Percentiles rank a stretch among this genome's conserved stretches.
These are phyloP conservation scores for Udeniomyces megalosporus DNA, from an alignment of 768 basidiomycete species.

Conservation along the genomic window DNA sequence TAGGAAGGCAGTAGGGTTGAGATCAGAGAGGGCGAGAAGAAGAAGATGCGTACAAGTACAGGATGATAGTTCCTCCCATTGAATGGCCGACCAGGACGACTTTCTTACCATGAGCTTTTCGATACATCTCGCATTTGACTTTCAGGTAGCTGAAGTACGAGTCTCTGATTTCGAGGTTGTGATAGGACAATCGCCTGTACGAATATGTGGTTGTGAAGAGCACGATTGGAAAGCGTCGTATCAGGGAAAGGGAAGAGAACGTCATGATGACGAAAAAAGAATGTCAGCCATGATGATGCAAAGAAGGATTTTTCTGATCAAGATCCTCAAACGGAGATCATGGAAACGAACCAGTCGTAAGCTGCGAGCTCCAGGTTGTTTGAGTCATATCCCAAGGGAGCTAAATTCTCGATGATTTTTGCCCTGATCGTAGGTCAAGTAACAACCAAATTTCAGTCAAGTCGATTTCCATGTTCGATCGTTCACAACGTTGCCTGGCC, in stretches of 20 bases:
- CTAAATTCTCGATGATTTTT: conserved; percentile 74
- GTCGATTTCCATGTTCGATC: no score
- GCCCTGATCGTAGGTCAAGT: conserved; percentile 37
- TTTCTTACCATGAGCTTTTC: conserved; percentile 54
- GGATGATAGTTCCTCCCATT: conserved; percentile 63
- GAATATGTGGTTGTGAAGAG: no score
- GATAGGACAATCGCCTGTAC: conserved; percentile 37
- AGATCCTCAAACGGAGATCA: conserved; percentile 53
- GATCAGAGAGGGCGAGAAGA: neutral
- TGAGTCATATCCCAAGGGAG: conserved; percentile 80
- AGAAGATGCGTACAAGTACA: conserved; percentile 58
- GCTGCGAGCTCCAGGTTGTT: conserved; percentile 52
- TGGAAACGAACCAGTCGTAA: conserved; percentile 69
- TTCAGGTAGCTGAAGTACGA: conserved; percentile 41
- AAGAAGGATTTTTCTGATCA: conserved; percentile 79
- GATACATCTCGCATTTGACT: conserved; percentile 60
- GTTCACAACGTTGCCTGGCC: no score
- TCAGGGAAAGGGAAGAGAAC: conserved; percentile 38
- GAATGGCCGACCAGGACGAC: conserved; percentile 45
- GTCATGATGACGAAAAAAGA: conserved; percentile 82
- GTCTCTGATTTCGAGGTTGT: conserved; percentile 62
- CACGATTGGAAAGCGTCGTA: neutral
- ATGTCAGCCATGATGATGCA: conserved; percentile 53
- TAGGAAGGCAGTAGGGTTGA: no score
- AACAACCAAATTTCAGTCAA: neutral